Evolutionary conservation across 257 asterid species (phyloP), one percentile per base, ranked within the genome.

Genomic region (Gardenia jasminoides): DNA sequence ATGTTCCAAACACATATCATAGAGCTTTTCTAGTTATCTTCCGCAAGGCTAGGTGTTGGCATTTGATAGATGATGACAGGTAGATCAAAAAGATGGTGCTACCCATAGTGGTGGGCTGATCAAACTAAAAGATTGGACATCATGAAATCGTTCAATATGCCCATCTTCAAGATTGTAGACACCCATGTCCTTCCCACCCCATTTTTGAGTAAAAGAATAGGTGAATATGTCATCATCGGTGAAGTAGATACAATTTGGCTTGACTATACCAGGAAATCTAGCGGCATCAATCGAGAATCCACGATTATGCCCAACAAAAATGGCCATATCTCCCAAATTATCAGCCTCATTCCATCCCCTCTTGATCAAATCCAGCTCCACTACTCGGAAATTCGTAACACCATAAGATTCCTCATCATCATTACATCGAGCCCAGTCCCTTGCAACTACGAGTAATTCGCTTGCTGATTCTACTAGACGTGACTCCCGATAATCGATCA

Each of bases 121-220:
- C 11, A 17, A 28, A 16, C 72, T 67, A 16, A 36, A 67, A 2
- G 48, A 67, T 5, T 17, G 47, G 16, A 67, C 28, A 30, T 36
- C 13, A 33, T 33, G 48, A 67, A 67, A 67, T 1, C 11, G 72
- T 11, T 67, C 72, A 67, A 67, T 67, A 33, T 7, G 36, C 36
- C 47, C n/a, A 36, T 67, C 72, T 36, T 67, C 72, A 67, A 67
- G 20, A 36, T 67, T 26, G 72, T 67, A 67, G 72, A 67, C 17
- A 16, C 72, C 72, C 67, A 67, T 67, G 10, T 67, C 24, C 47
- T 67, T 67, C 6, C 72, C 72, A 31, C 72, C 48, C 31, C 72
- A 28, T 36, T 2, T 5, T 36, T 16, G 11, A 61, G 16, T 8
- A 1, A 0, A 0, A 1, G 2, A 7, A 61, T 20, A n/a, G 26